These are phyloP conservation scores for Pleurotus cornucopiae DNA, from an alignment of 768 basidiomycete genomes.

Conservation along the genomic window DNA sequence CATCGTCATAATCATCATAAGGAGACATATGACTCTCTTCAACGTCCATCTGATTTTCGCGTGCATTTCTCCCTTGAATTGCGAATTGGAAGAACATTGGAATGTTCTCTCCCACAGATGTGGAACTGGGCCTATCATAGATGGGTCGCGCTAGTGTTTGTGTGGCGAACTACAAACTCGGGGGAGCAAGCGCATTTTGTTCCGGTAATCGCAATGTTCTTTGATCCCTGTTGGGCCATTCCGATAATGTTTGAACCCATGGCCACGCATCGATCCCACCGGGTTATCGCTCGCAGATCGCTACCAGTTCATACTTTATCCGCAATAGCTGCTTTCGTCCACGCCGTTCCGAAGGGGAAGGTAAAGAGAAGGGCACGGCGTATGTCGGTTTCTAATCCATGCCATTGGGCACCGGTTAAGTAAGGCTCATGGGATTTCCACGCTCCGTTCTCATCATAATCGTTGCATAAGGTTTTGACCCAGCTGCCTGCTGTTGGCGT, in stretches of 20 bases:
- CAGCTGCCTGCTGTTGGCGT: not conserved
- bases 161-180: slow-evolving; percentile 1
- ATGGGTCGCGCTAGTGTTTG: not conserved
- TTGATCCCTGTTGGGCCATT: not conserved
- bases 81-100: not conserved
- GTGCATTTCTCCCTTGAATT: not conserved
- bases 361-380: not conserved
- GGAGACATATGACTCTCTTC: not conserved
- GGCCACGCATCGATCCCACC: slow-evolving; percentile 4
- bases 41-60: not conserved
- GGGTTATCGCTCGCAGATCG: not conserved
- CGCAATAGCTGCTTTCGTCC: not conserved
- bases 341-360: slow-evolving; percentile 3
- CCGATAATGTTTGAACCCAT: not conserved
- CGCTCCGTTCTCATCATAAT: not conserved
- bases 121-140: not conserved
- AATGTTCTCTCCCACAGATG: slow-evolving; percentile 1
- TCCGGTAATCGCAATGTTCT: slow-evolving; percentile 1
- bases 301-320: slow-evolving; percentile 4
- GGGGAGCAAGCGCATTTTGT: not conserved
- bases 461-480: not conserved
- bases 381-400: slow-evolving; percentile 1
- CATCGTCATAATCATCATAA: not conserved
- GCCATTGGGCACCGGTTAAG: not conserved
- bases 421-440: not conserved